A percentile compares a stretch with the other conserved stretches of the same genome.
Evolutionary conservation across 495 filamentous ascomycete species (phyloP).

Genomic region (Aspergillus sclerotiicarbonarius): DNA sequence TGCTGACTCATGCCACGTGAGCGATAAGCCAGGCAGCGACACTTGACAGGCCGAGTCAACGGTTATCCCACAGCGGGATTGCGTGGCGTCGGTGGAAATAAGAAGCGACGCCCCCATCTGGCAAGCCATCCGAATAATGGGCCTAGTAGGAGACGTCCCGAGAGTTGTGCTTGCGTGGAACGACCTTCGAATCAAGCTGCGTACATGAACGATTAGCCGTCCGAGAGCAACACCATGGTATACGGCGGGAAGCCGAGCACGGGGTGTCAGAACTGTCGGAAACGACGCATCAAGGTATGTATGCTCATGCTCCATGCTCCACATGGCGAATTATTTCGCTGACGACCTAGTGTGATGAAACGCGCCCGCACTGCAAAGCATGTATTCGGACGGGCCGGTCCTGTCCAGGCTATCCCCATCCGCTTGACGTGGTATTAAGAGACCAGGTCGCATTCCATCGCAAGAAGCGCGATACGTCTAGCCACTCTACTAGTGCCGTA

Average conservation of each 20-base stretch:
- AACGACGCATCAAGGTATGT: conserved; percentile 62
- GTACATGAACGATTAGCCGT: conserved; percentile 1
- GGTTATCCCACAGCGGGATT: no score
- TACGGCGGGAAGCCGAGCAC: conserved; percentile 71
- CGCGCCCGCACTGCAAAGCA: conserved; percentile 45
- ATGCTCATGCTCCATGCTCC: background rate
- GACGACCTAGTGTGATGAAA: conserved; percentile 49
- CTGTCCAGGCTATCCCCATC: conserved; percentile 65
- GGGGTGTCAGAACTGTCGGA: conserved; percentile 65
- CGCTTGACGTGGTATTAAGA: conserved; percentile 66
- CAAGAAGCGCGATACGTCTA: conserved; percentile 31
- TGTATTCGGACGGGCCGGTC: conserved; percentile 45
- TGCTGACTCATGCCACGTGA: conserved; percentile 8
- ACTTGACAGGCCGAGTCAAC: no score
- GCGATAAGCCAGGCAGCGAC: conserved; percentile 2
- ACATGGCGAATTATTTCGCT: background rate
- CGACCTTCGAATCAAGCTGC: background rate
- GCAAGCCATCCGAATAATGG: background rate
- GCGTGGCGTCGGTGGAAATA: no score
- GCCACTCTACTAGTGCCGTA: background rate
- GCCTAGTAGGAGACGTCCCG: background rate
- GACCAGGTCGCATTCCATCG: conserved; percentile 63
- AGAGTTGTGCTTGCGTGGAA: background rate
- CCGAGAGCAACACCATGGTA: conserved; percentile 60
- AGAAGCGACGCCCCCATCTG: no score